Evolutionary conservation across 345 rosid genomes (phyloP).

Genomic region (Erysimum cheiranthoides): DNA sequence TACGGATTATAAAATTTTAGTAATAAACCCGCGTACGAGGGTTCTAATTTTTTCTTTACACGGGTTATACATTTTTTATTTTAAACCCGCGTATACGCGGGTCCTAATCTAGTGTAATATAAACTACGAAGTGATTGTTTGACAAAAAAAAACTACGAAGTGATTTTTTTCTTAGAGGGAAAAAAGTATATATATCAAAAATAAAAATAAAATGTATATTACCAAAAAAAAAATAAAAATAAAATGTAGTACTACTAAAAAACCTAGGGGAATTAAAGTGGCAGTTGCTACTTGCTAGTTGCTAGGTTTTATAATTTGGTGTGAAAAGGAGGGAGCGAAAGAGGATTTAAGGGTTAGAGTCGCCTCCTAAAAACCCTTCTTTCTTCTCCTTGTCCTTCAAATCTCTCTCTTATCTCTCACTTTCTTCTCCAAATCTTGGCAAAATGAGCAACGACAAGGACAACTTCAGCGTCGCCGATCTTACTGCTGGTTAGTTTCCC

Average conservation of each 20-base stretch:
- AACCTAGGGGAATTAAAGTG: background rate
- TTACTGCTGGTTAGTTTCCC: slow-evolving; percentile 53
- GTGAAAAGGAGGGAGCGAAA: background rate
- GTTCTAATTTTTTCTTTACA: too few relatives aligned
- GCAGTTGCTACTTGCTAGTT: slow-evolving; percentile 9
- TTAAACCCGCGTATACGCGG: too few relatives aligned
- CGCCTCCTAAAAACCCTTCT: slow-evolving; percentile 26
- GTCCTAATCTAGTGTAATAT: too few relatives aligned
- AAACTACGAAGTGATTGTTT: too few relatives aligned
- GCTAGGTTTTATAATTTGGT: slow-evolving; percentile 25
- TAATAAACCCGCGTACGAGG: too few relatives aligned
- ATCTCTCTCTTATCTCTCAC: slow-evolving; percentile 5
- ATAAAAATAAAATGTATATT: background rate
- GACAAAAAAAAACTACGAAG: too few relatives aligned
- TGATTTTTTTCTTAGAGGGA: too few relatives aligned
- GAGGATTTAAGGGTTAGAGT: slow-evolving; percentile 11
- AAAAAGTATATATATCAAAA: background rate
- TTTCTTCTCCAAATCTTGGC: slow-evolving; percentile 8
- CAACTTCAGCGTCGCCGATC: slow-evolving; percentile 72
- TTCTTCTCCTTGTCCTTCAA: background rate
- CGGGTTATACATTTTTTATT: too few relatives aligned
- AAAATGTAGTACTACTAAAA: background rate
- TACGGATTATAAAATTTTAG: too few relatives aligned
- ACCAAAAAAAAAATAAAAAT: background rate
- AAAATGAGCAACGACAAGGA: slow-evolving; percentile 67